Conservation (phyloP, 2,329 filamentous ascomycete species). For the Scleromitrula shiraiana region DNA sequence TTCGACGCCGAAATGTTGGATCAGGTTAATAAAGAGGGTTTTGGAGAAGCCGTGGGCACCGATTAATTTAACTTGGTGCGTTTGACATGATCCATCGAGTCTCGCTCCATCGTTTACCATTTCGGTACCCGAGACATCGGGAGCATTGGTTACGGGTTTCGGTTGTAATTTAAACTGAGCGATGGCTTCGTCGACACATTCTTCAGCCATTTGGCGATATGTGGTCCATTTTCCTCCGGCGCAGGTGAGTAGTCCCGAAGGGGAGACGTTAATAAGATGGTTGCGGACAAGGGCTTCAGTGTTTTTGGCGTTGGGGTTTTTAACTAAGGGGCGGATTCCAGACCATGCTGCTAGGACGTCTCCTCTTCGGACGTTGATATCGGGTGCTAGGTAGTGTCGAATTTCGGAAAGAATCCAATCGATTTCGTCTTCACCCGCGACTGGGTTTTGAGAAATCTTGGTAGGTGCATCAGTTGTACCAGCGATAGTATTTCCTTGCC, state of each 20-base stretch:
- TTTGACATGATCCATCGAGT: slow-evolving; percentile 70
- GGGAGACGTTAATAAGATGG: slow-evolving; percentile 73
- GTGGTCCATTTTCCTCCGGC: slow-evolving; percentile 91
- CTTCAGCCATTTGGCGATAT: slow-evolving; percentile 87
- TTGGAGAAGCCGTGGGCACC: slow-evolving; percentile 84
- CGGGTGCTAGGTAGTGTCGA: slow-evolving; percentile 70
- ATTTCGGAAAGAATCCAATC: slow-evolving; percentile 84
- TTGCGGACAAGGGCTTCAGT: slow-evolving; percentile 84
- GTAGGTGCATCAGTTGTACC: slow-evolving; percentile 79
- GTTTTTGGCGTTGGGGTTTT: slow-evolving; percentile 77
- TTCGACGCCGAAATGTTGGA: slow-evolving; percentile 87
- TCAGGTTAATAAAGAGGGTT: slow-evolving; percentile 88
- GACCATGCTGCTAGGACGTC: slow-evolving; percentile 90
- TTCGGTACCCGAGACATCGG: slow-evolving; percentile 62
- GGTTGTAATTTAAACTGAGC: slow-evolving; percentile 56
- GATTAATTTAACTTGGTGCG: slow-evolving; percentile 71
- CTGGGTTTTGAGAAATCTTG: slow-evolving; percentile 61
- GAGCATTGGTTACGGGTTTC: slow-evolving; percentile 48
- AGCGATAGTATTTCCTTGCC: slow-evolving; percentile 88
- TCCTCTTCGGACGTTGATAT: slow-evolving; percentile 75
- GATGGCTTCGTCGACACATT: slow-evolving; percentile 76
- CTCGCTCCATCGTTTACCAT: slow-evolving; percentile 62
- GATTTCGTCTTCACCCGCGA: slow-evolving; percentile 77
- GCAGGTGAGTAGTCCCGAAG: slow-evolving; percentile 73
- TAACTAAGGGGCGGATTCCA: slow-evolving; percentile 77